phyloP scores from a whole-genome alignment of 176 grass and related monocot genomes.

The Carex parvula region DNA sequence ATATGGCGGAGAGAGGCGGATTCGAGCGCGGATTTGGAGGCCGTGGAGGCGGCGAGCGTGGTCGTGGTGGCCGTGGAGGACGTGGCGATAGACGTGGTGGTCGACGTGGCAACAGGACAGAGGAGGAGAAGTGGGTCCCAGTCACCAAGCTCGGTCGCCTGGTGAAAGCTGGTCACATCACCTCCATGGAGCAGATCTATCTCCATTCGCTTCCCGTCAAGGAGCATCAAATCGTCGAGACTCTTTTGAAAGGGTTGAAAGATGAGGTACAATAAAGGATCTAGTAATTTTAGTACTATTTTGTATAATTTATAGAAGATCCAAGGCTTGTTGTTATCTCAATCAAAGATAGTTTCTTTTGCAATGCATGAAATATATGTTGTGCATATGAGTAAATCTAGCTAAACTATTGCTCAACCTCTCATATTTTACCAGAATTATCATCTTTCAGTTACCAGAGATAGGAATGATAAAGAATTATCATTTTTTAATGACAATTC shows the following conservation, averaged over 20 bases:
- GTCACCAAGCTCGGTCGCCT: conserved; percentile 86
- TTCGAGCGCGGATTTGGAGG: conserved; percentile 45
- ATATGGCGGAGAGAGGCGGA: conserved; percentile 67
- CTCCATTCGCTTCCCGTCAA: conserved; percentile 85
- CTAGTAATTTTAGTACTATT: neutral
- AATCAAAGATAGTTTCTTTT: neutral
- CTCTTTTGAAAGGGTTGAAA: conserved; percentile 55
- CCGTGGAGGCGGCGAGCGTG: conserved; percentile 22
- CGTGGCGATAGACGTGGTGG: conserved; percentile 45
- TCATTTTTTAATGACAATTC: neutral
- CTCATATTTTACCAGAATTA: neutral
- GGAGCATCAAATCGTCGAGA: conserved; percentile 82
- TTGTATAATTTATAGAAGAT: neutral
- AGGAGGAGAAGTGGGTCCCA: conserved; percentile 95
- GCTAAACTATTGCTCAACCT: neutral
- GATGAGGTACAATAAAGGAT: conserved; percentile 43
- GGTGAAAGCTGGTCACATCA: conserved; percentile 50
- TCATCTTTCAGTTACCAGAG: neutral
- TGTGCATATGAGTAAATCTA: neutral
- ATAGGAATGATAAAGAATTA: neutral
- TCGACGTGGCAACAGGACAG: conserved; percentile 42
- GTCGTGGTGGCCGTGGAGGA: conserved; percentile 45
- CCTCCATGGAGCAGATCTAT: conserved; percentile 75
- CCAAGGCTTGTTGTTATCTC: neutral
- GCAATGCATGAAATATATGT: neutral